phyloP scores from a whole-genome alignment of 192 early-diverging fungal species.

The Coemansia sp. region DNA sequence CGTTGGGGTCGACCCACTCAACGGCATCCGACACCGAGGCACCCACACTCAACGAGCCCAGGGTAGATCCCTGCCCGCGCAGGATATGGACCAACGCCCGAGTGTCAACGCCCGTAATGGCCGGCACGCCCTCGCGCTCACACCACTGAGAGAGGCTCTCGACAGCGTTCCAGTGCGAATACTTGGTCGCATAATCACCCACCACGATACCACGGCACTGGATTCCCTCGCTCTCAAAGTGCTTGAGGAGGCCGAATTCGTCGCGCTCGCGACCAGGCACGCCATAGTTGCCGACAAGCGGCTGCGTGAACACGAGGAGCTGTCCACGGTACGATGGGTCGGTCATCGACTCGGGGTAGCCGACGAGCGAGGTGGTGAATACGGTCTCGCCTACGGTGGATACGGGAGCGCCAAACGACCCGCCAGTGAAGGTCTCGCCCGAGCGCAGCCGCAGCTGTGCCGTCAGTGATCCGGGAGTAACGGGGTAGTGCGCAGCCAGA shows the following conservation, averaged over 20 bases:
- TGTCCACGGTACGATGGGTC: conserved; percentile 98
- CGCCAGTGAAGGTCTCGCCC: conserved; percentile 79
- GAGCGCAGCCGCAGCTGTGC: conserved; percentile 72
- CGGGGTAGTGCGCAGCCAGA: conserved; percentile 50
- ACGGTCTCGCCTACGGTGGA: conserved; percentile 85
- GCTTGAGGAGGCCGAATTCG: conserved; percentile 72
- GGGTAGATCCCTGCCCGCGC: conserved; percentile 80
- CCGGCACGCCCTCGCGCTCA: conserved; percentile 87
- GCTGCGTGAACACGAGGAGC: conserved; percentile 96
- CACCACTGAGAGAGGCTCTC: conserved; percentile 86
- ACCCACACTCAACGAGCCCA: conserved; percentile 90
- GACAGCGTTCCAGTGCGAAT: conserved; percentile 86
- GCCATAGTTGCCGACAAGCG: conserved; percentile 97
- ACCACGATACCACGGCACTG: conserved; percentile 91
- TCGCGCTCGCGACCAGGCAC: conserved; percentile 92
- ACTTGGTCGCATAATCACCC: conserved; percentile 85
- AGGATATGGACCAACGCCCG: conserved; percentile 96
- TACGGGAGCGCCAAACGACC: conserved; percentile 80
- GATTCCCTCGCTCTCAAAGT: conserved; percentile 94
- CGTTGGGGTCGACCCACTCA: conserved; percentile 91
- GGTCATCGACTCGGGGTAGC: conserved; percentile 96
- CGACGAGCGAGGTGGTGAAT: conserved; percentile 78
- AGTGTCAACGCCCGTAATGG: conserved; percentile 93
- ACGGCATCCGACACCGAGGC: conserved; percentile 66
- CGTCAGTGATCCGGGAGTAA: conserved; percentile 58